Evolutionary conservation across 2,329 filamentous ascomycete species (phyloP).

Genomic region (Colletotrichum sidae): DNA sequence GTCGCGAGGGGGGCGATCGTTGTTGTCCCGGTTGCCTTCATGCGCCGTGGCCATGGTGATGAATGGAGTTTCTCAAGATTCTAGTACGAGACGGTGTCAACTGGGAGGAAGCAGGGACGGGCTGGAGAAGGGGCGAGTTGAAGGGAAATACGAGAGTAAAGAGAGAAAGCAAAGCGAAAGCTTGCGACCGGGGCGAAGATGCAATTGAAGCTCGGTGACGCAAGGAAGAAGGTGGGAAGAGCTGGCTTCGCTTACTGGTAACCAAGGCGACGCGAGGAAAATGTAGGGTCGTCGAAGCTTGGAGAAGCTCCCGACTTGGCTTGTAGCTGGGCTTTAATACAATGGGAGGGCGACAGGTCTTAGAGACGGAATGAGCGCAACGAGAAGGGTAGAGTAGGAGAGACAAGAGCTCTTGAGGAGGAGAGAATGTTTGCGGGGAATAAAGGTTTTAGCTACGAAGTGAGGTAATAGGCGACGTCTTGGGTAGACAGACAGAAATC

Average conservation of each 20-base stretch:
- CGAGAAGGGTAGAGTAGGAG: conserved; percentile 10
- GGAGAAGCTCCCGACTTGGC: conserved; percentile 31
- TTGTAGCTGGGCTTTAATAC: conserved; percentile 26
- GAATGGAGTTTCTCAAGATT: conserved; percentile 15
- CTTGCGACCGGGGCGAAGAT: conserved; percentile 2
- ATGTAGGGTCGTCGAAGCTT: conserved; percentile 26
- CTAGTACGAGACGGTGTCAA: conserved; percentile 10
- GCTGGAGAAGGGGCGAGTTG: background rate
- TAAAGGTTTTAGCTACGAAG: conserved; percentile 36
- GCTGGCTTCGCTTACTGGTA: conserved; percentile 20
- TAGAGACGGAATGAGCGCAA: conserved; percentile 21
- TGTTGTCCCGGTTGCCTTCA: conserved; percentile 32
- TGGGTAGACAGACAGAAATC: too few species aligned
- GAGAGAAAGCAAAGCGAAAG: conserved; percentile 10
- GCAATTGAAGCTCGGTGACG: conserved; percentile 30
- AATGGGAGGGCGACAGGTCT: conserved; percentile 25
- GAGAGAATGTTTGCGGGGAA: conserved; percentile 36
- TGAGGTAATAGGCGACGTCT: conserved; percentile 14
- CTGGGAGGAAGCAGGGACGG: background rate
- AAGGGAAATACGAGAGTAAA: background rate
- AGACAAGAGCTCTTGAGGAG: conserved; percentile 16
- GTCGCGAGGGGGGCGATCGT: conserved; percentile 64
- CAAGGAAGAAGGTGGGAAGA: conserved; percentile 17
- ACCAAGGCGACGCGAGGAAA: conserved; percentile 33
- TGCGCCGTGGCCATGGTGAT: conserved; percentile 27